Conservation (phyloP, 2,329 filamentous ascomycete species). For the Pochonia chlamydosporia region DNA sequence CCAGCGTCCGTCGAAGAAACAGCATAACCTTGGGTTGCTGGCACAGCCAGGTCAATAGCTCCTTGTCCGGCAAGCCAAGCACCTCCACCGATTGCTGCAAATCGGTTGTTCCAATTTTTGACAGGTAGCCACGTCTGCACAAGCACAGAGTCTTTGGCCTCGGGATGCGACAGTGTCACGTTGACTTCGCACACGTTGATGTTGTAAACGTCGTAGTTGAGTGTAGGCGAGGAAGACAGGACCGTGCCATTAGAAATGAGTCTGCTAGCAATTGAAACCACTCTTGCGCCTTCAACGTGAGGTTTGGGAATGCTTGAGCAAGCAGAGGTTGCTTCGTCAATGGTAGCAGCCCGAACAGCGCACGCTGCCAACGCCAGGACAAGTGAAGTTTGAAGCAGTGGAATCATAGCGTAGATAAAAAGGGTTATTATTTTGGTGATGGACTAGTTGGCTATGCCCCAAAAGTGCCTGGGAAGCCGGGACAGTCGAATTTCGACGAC, state of each 20-base stretch:
- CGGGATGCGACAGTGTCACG: slow-evolving; percentile 20
- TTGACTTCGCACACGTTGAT: slow-evolving; percentile 21
- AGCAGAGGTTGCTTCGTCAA: not conserved
- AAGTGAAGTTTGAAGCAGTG: no score
- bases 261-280: not conserved
- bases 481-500: no score
- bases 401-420: no score
- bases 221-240: not conserved
- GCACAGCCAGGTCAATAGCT: not conserved
- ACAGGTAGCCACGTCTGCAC: slow-evolving; percentile 20
- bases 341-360: no score
- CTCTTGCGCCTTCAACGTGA: not conserved
- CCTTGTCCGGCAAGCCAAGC: slow-evolving; percentile 20
- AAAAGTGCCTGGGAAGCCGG: no score
- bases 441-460: no score
- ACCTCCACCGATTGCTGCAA: slow-evolving; percentile 24
- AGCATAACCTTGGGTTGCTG: slow-evolving; percentile 12
- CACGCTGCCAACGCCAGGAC: no score
- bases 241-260: not conserved
- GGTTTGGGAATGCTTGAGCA: slow-evolving; percentile 1
- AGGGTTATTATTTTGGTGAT: no score
- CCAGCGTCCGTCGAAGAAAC: slow-evolving; percentile 19
- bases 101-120: slow-evolving; percentile 21
- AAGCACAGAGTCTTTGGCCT: slow-evolving; percentile 14
- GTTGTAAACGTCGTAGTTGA: not conserved